Conservation (phyloP, 2,329 filamentous ascomycete species). For the Penicillium sp. region DNA sequence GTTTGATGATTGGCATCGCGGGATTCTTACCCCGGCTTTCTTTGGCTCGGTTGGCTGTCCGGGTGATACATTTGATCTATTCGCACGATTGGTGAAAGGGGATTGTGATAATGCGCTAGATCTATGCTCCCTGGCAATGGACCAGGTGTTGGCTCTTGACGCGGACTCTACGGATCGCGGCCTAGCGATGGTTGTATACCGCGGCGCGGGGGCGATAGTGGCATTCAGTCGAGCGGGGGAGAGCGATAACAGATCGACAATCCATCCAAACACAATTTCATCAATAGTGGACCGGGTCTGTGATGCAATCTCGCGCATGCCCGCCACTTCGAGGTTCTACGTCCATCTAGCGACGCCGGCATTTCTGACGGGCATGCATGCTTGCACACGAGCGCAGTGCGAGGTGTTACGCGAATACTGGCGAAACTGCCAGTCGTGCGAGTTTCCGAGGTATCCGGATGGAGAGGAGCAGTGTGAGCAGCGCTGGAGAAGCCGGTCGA, state of each 20-base stretch:
- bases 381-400: conserved; percentile 34
- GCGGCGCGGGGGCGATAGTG: conserved; percentile 39
- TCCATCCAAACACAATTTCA: conserved; percentile 19
- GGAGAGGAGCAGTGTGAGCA: conserved; percentile 34
- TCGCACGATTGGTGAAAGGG: conserved; percentile 33
- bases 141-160: conserved; percentile 20
- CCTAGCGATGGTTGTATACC: conserved; percentile 32
- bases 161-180: conserved; percentile 12
- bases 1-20: conserved; percentile 45
- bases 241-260: background rate
- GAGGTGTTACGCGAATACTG: conserved; percentile 39
- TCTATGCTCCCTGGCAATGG: conserved; percentile 16
- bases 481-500: conserved; percentile 30
- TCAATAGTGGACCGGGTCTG: conserved; percentile 39
- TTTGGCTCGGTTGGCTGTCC: conserved; percentile 42
- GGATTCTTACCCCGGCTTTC: conserved; percentile 33
- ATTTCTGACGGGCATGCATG: conserved; percentile 40
- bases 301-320: conserved; percentile 31
- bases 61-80: conserved; percentile 38
- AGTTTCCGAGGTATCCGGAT: conserved; percentile 40
- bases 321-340: conserved; percentile 39
- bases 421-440: conserved; percentile 38
- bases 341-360: conserved; percentile 41
- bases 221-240: conserved; percentile 21
- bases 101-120: conserved; percentile 13